These are phyloP conservation scores for Globisporangium canariense DNA, from an alignment of 352 stramenopile species.

Conservation along the genomic window DNA sequence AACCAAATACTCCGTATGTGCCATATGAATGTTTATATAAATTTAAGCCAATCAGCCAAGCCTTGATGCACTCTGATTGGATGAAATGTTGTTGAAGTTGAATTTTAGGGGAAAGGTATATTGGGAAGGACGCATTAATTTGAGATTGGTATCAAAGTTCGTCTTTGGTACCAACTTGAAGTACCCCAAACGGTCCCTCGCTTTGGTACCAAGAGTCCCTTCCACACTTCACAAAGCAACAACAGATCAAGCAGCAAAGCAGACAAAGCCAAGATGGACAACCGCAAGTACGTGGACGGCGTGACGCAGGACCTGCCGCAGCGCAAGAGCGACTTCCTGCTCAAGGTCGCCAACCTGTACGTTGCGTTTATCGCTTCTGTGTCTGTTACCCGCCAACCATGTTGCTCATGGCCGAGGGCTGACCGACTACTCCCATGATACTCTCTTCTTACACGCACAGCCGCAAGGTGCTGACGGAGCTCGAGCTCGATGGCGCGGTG, in stretches of 20 bases:
- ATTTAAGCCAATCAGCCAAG: no score
- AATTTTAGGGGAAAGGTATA: background rate
- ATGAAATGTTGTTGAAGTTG: background rate
- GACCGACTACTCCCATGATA: background rate
- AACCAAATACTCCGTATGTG: no score
- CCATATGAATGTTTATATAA: no score
- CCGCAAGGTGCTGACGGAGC: slow-evolving; percentile 36
- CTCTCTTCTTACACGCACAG: slow-evolving; percentile 20
- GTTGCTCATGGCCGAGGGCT: background rate
- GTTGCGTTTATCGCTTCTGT: slow-evolving; percentile 5
- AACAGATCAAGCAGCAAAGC: background rate
- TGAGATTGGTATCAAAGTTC: background rate
- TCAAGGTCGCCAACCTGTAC: slow-evolving; percentile 49
- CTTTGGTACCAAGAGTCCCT: background rate
- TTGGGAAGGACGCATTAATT: no score
- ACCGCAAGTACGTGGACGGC: slow-evolving; percentile 54
- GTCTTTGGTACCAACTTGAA: slow-evolving; percentile 1
- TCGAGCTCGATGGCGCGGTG: slow-evolving; percentile 43
- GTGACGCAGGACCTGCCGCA: slow-evolving; percentile 42
- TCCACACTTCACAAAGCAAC: no score
- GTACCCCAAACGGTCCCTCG: background rate
- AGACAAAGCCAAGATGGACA: slow-evolving; percentile 30
- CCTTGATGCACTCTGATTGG: no score
- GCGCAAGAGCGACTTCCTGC: slow-evolving; percentile 42
- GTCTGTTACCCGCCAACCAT: background rate